phyloP scores from a whole-genome alignment of 345 rosid genomes.

The Tarenaya hassleriana region DNA sequence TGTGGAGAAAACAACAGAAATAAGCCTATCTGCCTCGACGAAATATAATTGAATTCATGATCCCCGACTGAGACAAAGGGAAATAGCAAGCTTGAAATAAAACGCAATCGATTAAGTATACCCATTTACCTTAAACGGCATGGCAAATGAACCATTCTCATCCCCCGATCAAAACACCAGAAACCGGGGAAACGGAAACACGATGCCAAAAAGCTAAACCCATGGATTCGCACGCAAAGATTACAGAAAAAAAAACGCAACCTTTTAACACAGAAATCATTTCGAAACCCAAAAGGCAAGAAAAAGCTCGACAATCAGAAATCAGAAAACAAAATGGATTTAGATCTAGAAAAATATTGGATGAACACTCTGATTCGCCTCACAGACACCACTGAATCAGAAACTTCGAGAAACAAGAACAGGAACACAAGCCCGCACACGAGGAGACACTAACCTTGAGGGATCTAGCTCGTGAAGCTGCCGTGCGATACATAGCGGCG shows the following conservation, averaged over 20 bases:
- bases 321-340: neutral
- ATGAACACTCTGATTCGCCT: neutral
- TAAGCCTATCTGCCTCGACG: too few relatives aligned
- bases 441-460: conserved; percentile 38
- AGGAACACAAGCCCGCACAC: neutral
- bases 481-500: conserved; percentile 46
- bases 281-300: neutral
- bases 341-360: neutral
- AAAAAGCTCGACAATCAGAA: too few relatives aligned
- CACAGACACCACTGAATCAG: conserved; percentile 8
- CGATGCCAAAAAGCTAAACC: too few relatives aligned
- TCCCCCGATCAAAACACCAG: too few relatives aligned
- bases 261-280: neutral
- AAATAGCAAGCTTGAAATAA: neutral
- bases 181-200: too few relatives aligned
- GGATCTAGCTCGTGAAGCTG: conserved; percentile 46
- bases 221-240: neutral
- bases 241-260: conserved; percentile 1
- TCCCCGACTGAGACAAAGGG: too few relatives aligned
- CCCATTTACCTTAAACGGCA: conserved; percentile 8
- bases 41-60: conserved; percentile 1
- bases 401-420: conserved; percentile 6
- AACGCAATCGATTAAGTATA: too few relatives aligned
- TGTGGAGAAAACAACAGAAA: neutral
- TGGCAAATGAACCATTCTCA: neutral